Evolutionary conservation across 768 basidiomycete genomes (phyloP).

Genomic region (Daedaleopsis sinensis): DNA sequence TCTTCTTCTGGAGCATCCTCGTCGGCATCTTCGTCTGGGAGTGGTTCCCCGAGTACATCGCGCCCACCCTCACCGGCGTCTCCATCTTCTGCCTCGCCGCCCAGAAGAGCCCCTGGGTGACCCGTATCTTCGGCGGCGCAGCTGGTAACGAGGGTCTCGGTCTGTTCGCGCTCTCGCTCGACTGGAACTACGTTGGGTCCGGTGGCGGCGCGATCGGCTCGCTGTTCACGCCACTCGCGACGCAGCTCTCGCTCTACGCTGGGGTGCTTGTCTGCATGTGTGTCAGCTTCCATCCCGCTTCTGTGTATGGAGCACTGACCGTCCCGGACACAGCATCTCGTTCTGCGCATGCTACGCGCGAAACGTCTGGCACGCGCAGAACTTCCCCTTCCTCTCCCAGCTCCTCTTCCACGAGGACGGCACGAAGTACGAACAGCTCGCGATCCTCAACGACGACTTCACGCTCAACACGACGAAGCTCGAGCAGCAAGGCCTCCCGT

Average conservation of each 20-base stretch:
- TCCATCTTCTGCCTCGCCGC: slow-evolving; percentile 60
- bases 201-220: slow-evolving; percentile 43
- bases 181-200: slow-evolving; percentile 53
- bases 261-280: slow-evolving; percentile 37
- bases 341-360: slow-evolving; percentile 47
- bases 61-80: slow-evolving; percentile 56
- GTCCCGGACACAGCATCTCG: slow-evolving; percentile 12
- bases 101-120: slow-evolving; percentile 50
- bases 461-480: slow-evolving; percentile 53
- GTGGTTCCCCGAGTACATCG: slow-evolving; percentile 40
- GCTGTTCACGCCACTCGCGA: slow-evolving; percentile 32
- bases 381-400: slow-evolving; percentile 52
- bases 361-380: slow-evolving; percentile 59
- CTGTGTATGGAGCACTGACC: neutral
- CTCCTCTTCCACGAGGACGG: slow-evolving; percentile 46
- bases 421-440: slow-evolving; percentile 51
- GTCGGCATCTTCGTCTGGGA: slow-evolving; percentile 47
- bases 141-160: slow-evolving; percentile 67
- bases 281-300: slow-evolving; percentile 7
- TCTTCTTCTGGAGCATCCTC: slow-evolving; percentile 38
- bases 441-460: slow-evolving; percentile 56
- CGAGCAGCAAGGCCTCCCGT: slow-evolving; percentile 47
- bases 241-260: slow-evolving; percentile 17
- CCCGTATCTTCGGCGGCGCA: slow-evolving; percentile 62
- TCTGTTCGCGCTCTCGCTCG: slow-evolving; percentile 55